A percentile compares a stretch with the other conserved stretches of the same genome.
phyloP scores from a whole-genome alignment of 257 asterid species.

The Prunella vulgaris region DNA sequence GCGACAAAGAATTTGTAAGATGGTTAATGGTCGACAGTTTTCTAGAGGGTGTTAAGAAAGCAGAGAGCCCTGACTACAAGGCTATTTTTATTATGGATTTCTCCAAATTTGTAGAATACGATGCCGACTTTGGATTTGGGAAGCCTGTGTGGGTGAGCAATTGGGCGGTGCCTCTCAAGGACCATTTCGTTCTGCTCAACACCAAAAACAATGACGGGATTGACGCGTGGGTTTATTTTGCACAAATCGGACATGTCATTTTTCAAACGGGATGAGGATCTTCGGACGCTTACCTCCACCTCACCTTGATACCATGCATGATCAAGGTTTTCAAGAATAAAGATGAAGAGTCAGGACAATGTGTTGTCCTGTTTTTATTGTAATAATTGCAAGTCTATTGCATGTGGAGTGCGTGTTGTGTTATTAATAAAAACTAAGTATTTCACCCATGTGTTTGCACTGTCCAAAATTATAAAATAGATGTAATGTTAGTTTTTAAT shows the following conservation, averaged over 20 bases:
- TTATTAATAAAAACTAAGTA: no score
- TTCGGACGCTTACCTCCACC: neutral
- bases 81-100: neutral
- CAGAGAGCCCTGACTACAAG: neutral
- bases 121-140: neutral
- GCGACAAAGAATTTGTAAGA: neutral
- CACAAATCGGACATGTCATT: neutral
- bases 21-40: neutral
- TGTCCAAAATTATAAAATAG: no score
- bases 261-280: neutral
- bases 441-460: no score
- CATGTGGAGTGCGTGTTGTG: no score
- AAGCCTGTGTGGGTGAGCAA: neutral
- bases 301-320: neutral
- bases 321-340: no score
- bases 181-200: neutral
- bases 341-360: no score
- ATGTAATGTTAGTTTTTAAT: no score
- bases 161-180: neutral
- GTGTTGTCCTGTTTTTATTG: no score
- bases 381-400: no score
- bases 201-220: neutral
- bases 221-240: conserved; percentile 10
- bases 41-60: neutral
- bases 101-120: neutral